phyloP scores from a whole-genome alignment of 2,329 filamentous ascomycete species.

The Conoideocrella luteorostrata region DNA sequence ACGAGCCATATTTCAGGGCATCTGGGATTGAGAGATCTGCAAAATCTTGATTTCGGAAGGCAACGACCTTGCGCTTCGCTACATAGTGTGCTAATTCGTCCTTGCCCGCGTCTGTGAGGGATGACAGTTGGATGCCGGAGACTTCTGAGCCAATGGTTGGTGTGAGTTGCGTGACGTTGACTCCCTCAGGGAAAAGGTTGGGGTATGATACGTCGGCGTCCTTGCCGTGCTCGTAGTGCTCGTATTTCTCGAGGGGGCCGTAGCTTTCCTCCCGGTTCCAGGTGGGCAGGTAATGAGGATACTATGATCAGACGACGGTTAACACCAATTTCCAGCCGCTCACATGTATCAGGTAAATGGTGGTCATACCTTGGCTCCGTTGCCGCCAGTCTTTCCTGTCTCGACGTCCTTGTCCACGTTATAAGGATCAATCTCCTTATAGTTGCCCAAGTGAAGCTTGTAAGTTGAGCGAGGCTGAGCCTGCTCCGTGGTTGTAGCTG shows the following conservation, averaged over 20 bases:
- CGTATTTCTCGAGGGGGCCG: slow-evolving; percentile 60
- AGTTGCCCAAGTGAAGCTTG: slow-evolving; percentile 21
- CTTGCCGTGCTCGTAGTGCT: slow-evolving; percentile 69
- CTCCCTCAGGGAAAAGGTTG: slow-evolving; percentile 55
- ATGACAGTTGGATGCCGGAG: slow-evolving; percentile 63
- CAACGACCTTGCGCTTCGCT: slow-evolving; percentile 70
- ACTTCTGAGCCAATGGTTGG: slow-evolving; percentile 70
- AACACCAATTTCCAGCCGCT: too few relatives aligned
- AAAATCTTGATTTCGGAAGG: slow-evolving; percentile 71
- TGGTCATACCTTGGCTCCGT: slow-evolving; percentile 21
- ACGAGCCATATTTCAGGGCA: slow-evolving; percentile 62
- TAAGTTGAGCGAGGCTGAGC: slow-evolving; percentile 9
- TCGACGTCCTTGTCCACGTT: slow-evolving; percentile 21
- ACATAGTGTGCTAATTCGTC: slow-evolving; percentile 72
- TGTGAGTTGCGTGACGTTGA: slow-evolving; percentile 55
- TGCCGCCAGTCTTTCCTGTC: slow-evolving; percentile 20
- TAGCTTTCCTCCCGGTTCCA: slow-evolving; percentile 62
- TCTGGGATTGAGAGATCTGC: slow-evolving; percentile 63
- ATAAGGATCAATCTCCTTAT: slow-evolving; percentile 24
- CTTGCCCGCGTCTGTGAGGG: slow-evolving; percentile 61
- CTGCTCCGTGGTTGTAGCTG: slow-evolving; percentile 10
- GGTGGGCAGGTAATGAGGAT: slow-evolving; percentile 66
- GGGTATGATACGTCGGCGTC: slow-evolving; percentile 64
- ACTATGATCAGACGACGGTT: slow-evolving; percentile 33
- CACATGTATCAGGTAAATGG: too few relatives aligned